These are phyloP conservation scores for Colletotrichum trifolii DNA, from an alignment of 2,329 filamentous ascomycete species.

Conservation along the genomic window DNA sequence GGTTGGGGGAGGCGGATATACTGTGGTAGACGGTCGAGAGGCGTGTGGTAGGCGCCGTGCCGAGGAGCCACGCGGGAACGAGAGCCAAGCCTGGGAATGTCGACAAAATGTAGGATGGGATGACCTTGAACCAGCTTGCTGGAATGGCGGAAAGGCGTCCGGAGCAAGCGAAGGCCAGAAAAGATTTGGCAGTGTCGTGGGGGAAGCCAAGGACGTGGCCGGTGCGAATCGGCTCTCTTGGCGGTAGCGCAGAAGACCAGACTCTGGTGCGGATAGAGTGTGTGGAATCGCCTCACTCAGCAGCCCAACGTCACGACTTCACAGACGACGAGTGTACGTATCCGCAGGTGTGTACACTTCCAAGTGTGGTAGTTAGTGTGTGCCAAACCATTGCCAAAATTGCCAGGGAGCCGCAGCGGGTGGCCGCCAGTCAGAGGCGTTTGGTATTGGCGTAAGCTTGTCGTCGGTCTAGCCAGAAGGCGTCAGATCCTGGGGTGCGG, in stretches of 20 bases:
- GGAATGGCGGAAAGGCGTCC: conserved; percentile 3
- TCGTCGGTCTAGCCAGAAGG: conserved; percentile 4
- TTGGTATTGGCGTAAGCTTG: conserved; percentile 5
- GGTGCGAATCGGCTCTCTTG: background rate
- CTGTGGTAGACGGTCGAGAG: background rate
- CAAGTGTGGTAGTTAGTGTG: too few relatives aligned
- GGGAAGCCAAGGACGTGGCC: background rate
- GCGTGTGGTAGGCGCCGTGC: conserved; percentile 12
- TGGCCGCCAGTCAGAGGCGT: conserved; percentile 23
- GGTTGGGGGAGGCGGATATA: conserved; percentile 8
- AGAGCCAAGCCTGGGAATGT: background rate
- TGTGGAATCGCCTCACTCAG: conserved; percentile 17
- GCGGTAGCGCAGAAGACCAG: conserved; percentile 9
- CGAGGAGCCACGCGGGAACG: conserved; percentile 18
- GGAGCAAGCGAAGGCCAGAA: conserved; percentile 10
- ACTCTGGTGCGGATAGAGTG: background rate
- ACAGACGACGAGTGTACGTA: background rate
- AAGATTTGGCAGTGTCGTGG: background rate
- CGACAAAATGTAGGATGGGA: background rate
- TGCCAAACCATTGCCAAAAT: background rate
- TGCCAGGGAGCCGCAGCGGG: conserved; percentile 11
- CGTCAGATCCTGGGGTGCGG: conserved; percentile 27
- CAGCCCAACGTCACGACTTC: conserved; percentile 1
- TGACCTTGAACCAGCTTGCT: conserved; percentile 11
- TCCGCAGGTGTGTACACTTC: too few relatives aligned